Conservation (phyloP, 2,329 filamentous ascomycete species). For the Pseudogymnoascus sp. region DNA sequence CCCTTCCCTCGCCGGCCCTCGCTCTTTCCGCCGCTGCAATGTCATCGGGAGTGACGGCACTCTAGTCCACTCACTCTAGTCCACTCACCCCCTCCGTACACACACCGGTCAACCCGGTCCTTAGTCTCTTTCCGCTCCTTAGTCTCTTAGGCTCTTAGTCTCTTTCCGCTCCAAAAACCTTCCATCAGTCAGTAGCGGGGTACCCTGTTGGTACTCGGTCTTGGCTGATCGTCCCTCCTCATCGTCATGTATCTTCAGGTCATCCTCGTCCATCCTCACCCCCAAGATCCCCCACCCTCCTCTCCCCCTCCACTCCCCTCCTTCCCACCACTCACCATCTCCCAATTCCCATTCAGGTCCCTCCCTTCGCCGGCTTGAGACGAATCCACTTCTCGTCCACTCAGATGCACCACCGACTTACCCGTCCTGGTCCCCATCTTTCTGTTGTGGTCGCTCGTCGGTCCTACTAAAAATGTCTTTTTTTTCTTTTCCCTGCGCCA, state of each 20-base stretch:
- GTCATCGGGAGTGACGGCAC: neutral
- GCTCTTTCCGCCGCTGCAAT: neutral
- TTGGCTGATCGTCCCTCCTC: neutral
- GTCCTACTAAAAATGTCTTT: neutral
- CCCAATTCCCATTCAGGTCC: neutral
- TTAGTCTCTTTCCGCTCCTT: too few relatives aligned
- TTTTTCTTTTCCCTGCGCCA: neutral
- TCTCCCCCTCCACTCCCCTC: constrained; percentile 12
- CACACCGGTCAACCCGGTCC: too few relatives aligned
- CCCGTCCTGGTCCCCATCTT: neutral
- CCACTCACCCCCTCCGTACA: too few relatives aligned
- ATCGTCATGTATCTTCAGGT: neutral
- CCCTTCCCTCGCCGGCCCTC: neutral
- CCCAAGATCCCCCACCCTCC: constrained; percentile 20
- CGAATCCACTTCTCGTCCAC: neutral
- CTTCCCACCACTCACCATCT: constrained; percentile 6
- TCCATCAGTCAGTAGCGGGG: neutral
- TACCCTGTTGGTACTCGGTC: neutral
- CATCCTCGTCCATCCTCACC: neutral
- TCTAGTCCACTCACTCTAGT: too few relatives aligned
- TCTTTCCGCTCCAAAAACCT: neutral
- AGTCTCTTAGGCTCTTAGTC: neutral
- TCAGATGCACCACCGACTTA: neutral
- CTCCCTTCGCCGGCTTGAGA: neutral
- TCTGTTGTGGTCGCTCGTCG: neutral